Evolutionary conservation across 208 protist species (phyloP).

Genomic region (Plasmodiophora brassicae): DNA sequence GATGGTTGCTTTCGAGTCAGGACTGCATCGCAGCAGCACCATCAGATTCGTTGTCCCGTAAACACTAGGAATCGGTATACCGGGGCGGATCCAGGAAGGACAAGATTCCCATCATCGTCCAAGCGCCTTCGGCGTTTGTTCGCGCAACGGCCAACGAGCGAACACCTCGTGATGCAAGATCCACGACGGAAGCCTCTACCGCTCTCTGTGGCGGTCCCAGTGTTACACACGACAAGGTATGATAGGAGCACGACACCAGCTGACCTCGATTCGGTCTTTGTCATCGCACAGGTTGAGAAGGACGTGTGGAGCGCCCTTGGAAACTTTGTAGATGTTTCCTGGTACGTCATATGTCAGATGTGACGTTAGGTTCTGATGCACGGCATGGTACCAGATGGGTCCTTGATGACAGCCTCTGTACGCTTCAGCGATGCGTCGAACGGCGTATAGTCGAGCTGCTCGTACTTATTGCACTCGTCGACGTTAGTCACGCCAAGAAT

Average conservation of each 20-base stretch:
- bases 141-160: background rate
- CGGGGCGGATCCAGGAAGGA: slow-evolving; percentile 34
- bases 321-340: background rate
- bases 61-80: no score
- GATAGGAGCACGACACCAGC: background rate
- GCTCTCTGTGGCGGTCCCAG: background rate
- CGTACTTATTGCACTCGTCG: slow-evolving; percentile 3
- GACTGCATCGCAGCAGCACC: no score
- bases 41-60: no score
- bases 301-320: slow-evolving; percentile 40
- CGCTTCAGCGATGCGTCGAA: slow-evolving; percentile 47
- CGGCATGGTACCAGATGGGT: background rate
- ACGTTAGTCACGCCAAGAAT: background rate
- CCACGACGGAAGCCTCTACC: slow-evolving; percentile 20
- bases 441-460: slow-evolving; percentile 34
- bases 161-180: slow-evolving; percentile 32
- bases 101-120: background rate
- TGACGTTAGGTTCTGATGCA: background rate
- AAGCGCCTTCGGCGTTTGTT: background rate
- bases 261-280: background rate
- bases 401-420: slow-evolving; percentile 25
- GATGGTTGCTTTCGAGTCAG: slow-evolving; percentile 23
- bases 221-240: no score
- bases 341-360: background rate
- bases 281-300: slow-evolving; percentile 27